phyloP scores from a whole-genome alignment of 768 basidiomycete species.

The Agaricus bisporus region DNA sequence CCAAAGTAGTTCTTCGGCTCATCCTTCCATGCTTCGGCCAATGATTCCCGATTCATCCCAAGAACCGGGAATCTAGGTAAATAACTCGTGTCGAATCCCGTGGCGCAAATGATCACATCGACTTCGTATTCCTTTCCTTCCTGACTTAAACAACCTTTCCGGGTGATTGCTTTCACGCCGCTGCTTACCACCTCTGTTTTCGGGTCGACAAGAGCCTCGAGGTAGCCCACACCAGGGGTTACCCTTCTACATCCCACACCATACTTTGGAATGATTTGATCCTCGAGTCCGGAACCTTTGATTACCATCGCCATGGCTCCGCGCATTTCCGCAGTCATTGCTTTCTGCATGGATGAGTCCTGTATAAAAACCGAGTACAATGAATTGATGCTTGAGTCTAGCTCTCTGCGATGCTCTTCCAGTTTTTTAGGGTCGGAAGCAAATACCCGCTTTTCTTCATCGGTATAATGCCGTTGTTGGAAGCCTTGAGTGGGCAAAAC shows the following conservation, averaged over 20 bases:
- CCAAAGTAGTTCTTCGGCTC: conserved; percentile 26
- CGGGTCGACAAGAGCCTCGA: conserved; percentile 22
- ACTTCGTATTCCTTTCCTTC: conserved; percentile 26
- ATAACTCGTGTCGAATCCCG: conserved; percentile 30
- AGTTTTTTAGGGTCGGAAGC: conserved; percentile 30
- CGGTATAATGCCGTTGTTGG: conserved; percentile 26
- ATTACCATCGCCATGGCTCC: conserved; percentile 37
- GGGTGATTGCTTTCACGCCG: conserved; percentile 22
- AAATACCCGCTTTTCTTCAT: conserved; percentile 36
- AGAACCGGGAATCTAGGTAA: conserved; percentile 23
- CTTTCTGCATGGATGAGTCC: conserved; percentile 28
- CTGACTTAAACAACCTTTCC: conserved; percentile 20
- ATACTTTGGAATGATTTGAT: conserved; percentile 29
- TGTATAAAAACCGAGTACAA: conserved; percentile 23
- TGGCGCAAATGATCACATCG: conserved; percentile 32
- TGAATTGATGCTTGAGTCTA: conserved; percentile 35
- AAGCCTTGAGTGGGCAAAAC: conserved; percentile 21
- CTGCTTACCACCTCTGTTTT: conserved; percentile 27
- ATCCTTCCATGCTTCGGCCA: conserved; percentile 26
- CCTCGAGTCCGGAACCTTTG: conserved; percentile 33
- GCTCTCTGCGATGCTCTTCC: conserved; percentile 33
- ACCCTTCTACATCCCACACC: conserved; percentile 28
- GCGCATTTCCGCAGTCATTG: conserved; percentile 18
- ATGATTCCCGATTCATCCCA: conserved; percentile 18
- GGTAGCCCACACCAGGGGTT: conserved; percentile 28